Evolutionary conservation across 2,329 filamentous ascomycete genomes (phyloP), one percentile per base, ranked within the genome.

Genomic region (Calonectria henricotiae): DNA sequence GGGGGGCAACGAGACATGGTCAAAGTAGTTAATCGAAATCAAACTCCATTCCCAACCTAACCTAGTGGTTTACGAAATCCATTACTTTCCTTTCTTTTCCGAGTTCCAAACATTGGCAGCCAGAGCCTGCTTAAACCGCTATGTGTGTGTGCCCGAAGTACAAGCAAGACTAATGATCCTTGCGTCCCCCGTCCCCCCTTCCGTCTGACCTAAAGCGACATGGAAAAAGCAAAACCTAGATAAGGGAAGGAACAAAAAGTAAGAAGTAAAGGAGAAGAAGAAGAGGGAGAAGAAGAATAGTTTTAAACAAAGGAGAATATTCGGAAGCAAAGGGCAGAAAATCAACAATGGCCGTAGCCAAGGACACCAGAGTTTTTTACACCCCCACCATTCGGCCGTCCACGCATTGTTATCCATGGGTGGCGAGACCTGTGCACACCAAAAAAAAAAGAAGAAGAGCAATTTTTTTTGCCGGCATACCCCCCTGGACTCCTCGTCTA

Each of bases 121-220:
- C 32, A 62, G 67, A 70, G 65, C 68, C 72, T 67, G 70, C 65
- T 73, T 68, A 67, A 63, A 25, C 63, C 67, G 58, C 55, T 54
- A 54, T 55, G 62, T 63, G 39, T 63, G 39, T 32, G n/a, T 39
- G 20, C n/a, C 27, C 23, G 46, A 47, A 35, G 44, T 30, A 37
- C 11, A 43, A 58, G 55, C 20, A 20, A 20, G 20, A 20, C 20
- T 20, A 25, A 30, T n/a, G 46, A 25, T 64, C 39, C 49, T 49
- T 37, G 20, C 35, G 37, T 47, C 35, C 9, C 20, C 20, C 20
- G 23, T 46, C 47, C 35, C 12, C 32, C 39, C 23, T 46, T 25
- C 25, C 32, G 51, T 61, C 58, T 37, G 44, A 49, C 49, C 70
- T 32, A 32, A 71, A 11, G 64, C 30, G 55, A 61, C 69, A 35